A percentile compares a stretch with the other conserved stretches of the same genome.
These are phyloP conservation scores for Neurospora sp. DNA, from an alignment of 2,329 filamentous ascomycete species.

Conservation along the genomic window DNA sequence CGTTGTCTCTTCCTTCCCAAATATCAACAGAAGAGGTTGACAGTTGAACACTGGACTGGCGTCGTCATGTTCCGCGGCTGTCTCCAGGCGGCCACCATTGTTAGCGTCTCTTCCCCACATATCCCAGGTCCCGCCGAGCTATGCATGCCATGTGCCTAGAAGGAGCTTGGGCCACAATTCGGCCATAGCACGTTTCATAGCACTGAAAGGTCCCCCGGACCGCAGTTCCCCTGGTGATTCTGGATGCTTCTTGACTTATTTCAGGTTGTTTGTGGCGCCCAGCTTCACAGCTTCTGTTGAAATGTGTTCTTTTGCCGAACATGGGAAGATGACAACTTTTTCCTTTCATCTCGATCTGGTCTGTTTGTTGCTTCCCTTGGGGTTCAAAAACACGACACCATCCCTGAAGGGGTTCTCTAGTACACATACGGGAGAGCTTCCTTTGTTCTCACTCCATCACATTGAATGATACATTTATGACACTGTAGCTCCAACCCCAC, in stretches of 20 bases:
- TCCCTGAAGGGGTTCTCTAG: not conserved
- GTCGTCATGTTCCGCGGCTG: not conserved
- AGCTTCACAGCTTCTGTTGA: slow-evolving; percentile 10
- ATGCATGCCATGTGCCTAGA: not conserved
- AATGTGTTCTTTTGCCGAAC: slow-evolving; percentile 23
- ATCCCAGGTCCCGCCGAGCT: not conserved
- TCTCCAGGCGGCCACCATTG: not conserved
- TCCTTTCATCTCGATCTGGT: not conserved
- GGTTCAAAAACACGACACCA: not conserved
- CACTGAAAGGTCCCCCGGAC: slow-evolving; percentile 1
- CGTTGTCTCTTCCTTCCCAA: not conserved
- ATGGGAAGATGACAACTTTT: slow-evolving; percentile 21
- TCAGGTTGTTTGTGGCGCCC: slow-evolving; percentile 8
- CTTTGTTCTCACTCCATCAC: not conserved
- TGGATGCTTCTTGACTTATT: slow-evolving; percentile 11
- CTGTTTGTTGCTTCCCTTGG: not conserved
- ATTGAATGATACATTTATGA: not conserved
- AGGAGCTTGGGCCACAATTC: slow-evolving; percentile 18
- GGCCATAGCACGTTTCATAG: slow-evolving; percentile 11
- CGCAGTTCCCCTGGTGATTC: slow-evolving; percentile 5
- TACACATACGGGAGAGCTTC: not conserved
- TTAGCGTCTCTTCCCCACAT: slow-evolving; percentile 1
- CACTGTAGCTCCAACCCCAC: not conserved
- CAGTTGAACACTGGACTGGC: not conserved
- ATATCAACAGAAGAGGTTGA: not conserved